These are phyloP conservation scores for Amphibolis antarctica DNA, from an alignment of 106 monocot genomes.

Conservation along the genomic window DNA sequence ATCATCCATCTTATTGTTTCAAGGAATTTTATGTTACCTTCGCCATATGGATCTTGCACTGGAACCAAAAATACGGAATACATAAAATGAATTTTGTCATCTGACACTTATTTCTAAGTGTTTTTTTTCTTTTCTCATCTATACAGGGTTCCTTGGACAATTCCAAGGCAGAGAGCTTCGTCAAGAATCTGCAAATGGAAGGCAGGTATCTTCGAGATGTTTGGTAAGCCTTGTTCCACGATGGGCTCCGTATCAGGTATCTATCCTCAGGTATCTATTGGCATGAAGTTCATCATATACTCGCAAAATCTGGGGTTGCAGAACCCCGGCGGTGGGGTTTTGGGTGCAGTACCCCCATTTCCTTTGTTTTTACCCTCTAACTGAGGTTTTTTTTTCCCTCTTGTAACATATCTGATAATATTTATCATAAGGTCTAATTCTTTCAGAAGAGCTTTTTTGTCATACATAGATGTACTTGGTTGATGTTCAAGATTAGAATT, in stretches of 20 bases:
- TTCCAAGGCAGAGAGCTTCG: constrained; percentile 71
- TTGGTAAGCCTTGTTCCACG: constrained; percentile 40
- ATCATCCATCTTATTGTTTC: neutral
- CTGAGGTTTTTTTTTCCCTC: neutral
- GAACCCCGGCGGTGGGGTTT: neutral
- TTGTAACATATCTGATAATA: neutral
- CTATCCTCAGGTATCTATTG: neutral
- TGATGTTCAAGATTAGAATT: too few relatives aligned
- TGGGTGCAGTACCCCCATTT: neutral
- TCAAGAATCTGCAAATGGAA: constrained; percentile 92
- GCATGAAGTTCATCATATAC: neutral
- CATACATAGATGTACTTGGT: too few relatives aligned
- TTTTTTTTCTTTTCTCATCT: neutral
- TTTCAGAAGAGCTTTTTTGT: too few relatives aligned
- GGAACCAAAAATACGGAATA: neutral
- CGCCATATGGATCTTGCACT: neutral
- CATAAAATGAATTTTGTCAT: neutral
- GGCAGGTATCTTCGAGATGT: constrained; percentile 93
- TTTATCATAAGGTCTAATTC: too few relatives aligned
- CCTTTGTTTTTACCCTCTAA: neutral
- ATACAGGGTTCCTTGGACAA: constrained; percentile 68
- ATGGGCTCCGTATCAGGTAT: neutral
- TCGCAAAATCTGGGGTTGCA: neutral
- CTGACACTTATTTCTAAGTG: neutral
- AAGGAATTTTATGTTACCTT: neutral